Conservation (phyloP, 2,329 filamentous ascomycete species). For the Nigrospora oryzae region DNA sequence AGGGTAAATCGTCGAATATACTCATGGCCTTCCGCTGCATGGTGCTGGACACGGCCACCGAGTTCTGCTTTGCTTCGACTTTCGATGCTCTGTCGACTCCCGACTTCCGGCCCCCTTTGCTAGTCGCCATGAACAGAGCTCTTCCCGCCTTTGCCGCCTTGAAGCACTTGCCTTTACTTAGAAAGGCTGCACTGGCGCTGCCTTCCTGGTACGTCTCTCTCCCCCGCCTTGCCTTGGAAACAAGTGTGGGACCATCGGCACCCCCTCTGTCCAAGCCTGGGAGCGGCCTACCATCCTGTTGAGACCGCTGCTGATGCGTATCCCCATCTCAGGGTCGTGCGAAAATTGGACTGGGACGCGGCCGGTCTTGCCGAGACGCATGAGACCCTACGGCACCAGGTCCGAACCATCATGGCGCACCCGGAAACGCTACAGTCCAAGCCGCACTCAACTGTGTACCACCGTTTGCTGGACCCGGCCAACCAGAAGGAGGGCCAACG, state of each 20-base stretch:
- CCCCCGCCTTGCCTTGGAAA: too few relatives aligned
- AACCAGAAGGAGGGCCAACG: slow-evolving; percentile 16
- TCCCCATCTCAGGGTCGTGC: neutral
- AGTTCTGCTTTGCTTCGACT: slow-evolving; percentile 1
- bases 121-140: slow-evolving; percentile 1
- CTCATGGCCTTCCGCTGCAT: slow-evolving; percentile 1
- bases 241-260: too few relatives aligned
- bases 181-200: neutral
- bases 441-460: slow-evolving; percentile 12
- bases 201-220: neutral
- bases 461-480: neutral
- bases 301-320: too few relatives aligned
- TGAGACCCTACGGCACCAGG: neutral
- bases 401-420: neutral
- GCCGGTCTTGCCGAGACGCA: neutral
- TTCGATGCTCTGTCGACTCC: neutral
- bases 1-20: slow-evolving; percentile 1
- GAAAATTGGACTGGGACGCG: neutral
- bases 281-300: too few relatives aligned
- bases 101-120: neutral
- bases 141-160: neutral
- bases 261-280: too few relatives aligned
- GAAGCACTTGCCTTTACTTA: slow-evolving; percentile 1
- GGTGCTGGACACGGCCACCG: neutral
- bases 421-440: slow-evolving; percentile 4